Percentiles rank a stretch among this genome's conserved stretches.
Conservation (phyloP, 805 yeast species). For the Priceomyces medius region DNA sequence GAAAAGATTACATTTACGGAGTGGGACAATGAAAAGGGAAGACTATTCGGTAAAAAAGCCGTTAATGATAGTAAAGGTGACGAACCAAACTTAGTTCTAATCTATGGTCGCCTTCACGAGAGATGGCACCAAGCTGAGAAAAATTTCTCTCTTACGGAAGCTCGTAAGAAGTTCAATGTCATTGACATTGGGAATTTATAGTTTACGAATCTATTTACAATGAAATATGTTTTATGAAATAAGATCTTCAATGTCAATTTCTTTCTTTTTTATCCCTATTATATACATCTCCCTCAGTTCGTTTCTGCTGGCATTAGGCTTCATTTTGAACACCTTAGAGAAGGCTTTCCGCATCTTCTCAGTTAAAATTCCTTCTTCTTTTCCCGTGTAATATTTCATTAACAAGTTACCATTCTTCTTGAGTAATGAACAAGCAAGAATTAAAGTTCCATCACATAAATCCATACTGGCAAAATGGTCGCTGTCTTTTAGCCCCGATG, state of each 20-base stretch:
- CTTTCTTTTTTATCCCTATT: slow-evolving; percentile 56
- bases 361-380: slow-evolving; percentile 69
- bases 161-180: slow-evolving; percentile 22
- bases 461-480: slow-evolving; percentile 90
- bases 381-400: slow-evolving; percentile 83
- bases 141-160: slow-evolving; percentile 25
- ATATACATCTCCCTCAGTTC: slow-evolving; percentile 85
- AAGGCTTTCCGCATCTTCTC: slow-evolving; percentile 58
- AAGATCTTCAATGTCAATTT: not conserved
- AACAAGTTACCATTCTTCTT: slow-evolving; percentile 70
- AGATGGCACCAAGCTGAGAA: slow-evolving; percentile 41
- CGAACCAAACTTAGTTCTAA: slow-evolving; percentile 35
- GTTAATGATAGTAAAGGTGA: slow-evolving; percentile 34
- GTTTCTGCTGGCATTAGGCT: slow-evolving; percentile 77
- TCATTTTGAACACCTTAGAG: slow-evolving; percentile 60
- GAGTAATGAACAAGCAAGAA: slow-evolving; percentile 69
- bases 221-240: not conserved
- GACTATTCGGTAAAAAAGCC: slow-evolving; percentile 41
- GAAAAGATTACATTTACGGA: slow-evolving; percentile 24
- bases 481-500: slow-evolving; percentile 74
- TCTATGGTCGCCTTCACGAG: slow-evolving; percentile 43
- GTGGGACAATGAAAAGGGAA: slow-evolving; percentile 44
- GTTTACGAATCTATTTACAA: not conserved
- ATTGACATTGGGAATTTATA: slow-evolving; percentile 13
- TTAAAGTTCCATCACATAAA: slow-evolving; percentile 85